phyloP scores from a whole-genome alignment of 192 early-diverging fungal species.

The Umbelopsis sp. region DNA sequence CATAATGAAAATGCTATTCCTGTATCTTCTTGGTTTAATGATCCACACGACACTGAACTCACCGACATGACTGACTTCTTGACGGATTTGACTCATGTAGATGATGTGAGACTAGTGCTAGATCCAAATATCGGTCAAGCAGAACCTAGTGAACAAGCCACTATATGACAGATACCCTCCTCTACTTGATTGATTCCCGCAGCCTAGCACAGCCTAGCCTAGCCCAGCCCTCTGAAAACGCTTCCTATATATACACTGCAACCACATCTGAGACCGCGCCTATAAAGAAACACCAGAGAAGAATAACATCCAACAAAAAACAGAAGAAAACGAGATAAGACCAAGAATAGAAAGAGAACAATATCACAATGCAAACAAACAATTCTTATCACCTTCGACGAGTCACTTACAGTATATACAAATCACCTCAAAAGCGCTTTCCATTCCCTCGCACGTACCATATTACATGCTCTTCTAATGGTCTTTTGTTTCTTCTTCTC shows the following conservation, averaged over 20 bases:
- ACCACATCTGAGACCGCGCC: background rate
- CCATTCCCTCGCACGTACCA: background rate
- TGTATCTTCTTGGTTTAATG: constrained; percentile 86
- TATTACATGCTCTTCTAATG: no score
- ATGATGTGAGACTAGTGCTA: constrained; percentile 74
- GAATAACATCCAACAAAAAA: background rate
- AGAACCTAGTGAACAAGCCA: background rate
- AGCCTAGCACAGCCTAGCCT: background rate
- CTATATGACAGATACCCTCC: constrained; percentile 17
- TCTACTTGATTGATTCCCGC: background rate
- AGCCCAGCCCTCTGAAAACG: background rate
- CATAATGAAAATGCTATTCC: constrained; percentile 88
- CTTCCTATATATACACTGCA: background rate
- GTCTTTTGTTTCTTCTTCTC: no score
- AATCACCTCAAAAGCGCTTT: background rate
- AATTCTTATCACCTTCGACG: background rate
- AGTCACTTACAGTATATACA: background rate
- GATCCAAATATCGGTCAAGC: constrained; percentile 26
- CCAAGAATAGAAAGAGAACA: background rate
- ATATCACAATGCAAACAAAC: no score
- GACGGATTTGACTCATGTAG: constrained; percentile 75
- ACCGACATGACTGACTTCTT: constrained; percentile 84
- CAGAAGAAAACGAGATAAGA: background rate
- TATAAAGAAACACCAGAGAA: background rate
- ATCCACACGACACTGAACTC: constrained; percentile 85